Base-by-base conservation (phyloP, 2,329 filamentous ascomycete genomes). In the Mycogone perniciosa region DNA sequence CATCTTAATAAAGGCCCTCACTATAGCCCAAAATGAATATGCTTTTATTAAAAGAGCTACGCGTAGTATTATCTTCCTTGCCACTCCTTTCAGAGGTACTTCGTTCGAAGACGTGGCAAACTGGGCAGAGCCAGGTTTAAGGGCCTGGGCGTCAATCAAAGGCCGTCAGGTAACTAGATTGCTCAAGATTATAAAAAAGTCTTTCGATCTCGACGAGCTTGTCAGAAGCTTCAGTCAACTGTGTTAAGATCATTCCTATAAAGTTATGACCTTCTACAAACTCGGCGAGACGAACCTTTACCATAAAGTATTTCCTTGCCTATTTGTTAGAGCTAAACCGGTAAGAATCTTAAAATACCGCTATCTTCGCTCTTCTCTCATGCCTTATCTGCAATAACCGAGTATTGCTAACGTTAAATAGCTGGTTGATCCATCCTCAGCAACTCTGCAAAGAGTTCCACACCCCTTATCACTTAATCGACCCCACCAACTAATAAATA, bases 1-100 rank as follows among this genome's bases (percentile, higher is more conserved):
- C 40, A 58, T 65, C 52, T 48, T 66, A 30, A 57, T 57, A 7
- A 57, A 63, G 54, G 62, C 64, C 38, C 62, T 66, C 10, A 52
- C 59, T 6, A 46, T 43, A 11, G 57, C 57, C 10, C 29, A 42
- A 38, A 34, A 50, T 20, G 54, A 59, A 9, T 60, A 61, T 31
- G 6, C 7, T 31, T 38, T 47, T n/a, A 5, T 64, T 7, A 46
- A 46, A 37, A 50, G 6, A 46, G 56, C 58, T 7, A 61, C 60
- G 5, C 54, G 54, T 8, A 57, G 56, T 4, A 54, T 65, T 35
- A 31, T 64, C 26, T 64, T 65, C 37, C 58, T 66, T 26, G 57
- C n/a, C n/a, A n/a, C n/a, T n/a, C n/a, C 63, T 1, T 66, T 66
- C 46, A 44, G 56, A 31, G 61, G 62, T 1, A 64, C 60, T 31